Conservation (phyloP, 352 stramenopile species). For the Phytophthora aleatoria region DNA sequence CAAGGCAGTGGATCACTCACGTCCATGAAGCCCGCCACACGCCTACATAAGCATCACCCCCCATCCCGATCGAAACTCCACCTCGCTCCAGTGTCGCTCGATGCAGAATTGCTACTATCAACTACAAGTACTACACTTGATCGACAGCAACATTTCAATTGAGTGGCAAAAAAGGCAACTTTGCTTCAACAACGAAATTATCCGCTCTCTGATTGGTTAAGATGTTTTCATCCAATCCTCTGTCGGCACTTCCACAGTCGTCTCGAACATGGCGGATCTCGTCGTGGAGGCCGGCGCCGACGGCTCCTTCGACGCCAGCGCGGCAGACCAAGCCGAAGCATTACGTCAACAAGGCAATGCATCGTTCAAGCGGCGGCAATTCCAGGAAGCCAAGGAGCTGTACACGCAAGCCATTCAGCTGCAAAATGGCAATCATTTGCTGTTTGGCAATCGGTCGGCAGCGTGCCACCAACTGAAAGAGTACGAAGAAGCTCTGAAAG, state of each 20-base stretch:
- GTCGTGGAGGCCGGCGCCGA: conserved; percentile 36
- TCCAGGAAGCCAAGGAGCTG: conserved; percentile 41
- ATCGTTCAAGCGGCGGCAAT: conserved; percentile 65
- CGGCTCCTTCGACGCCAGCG: conserved; percentile 46
- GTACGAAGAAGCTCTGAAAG: conserved; percentile 71
- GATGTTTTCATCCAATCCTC: conserved; percentile 3
- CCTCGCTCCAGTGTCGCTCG: conserved; percentile 18
- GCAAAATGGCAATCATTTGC: conserved; percentile 54
- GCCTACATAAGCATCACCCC: conserved; percentile 9
- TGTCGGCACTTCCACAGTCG: not conserved
- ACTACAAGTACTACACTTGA: conserved; percentile 2
- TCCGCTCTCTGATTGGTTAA: conserved; percentile 10
- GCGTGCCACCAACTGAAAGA: conserved; percentile 77
- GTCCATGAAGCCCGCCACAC: conserved; percentile 2
- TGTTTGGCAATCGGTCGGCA: conserved; percentile 90
- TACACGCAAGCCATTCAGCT: conserved; percentile 70
- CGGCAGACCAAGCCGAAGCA: conserved; percentile 27
- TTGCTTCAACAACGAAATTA: conserved; percentile 2
- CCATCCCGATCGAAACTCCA: conserved; percentile 13
- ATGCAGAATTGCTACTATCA: conserved; percentile 21
- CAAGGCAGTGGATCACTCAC: no score
- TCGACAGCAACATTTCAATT: conserved; percentile 1
- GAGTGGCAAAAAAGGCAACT: conserved; percentile 4
- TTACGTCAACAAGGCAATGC: conserved; percentile 71
- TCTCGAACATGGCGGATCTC: conserved; percentile 26